These are phyloP conservation scores for Symbiodinium pilosum DNA, from an alignment of 73 alveolate genomes.

Conservation along the genomic window DNA sequence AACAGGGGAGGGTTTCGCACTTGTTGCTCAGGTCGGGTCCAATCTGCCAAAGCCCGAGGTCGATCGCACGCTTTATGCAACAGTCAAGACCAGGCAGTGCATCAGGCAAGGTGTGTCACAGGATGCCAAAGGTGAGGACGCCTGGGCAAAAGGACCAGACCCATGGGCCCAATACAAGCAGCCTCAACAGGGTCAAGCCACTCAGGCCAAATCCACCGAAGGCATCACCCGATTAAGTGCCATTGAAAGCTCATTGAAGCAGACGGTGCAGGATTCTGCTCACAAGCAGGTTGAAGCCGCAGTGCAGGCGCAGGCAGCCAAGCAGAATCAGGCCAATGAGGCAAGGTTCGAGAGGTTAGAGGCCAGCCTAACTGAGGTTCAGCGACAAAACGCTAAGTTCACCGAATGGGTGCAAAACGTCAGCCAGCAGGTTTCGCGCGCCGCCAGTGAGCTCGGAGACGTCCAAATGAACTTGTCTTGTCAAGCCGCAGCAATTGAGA, in stretches of 20 bases:
- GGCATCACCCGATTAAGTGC: no score
- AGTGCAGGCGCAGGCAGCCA: no score
- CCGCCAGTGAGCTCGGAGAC: no score
- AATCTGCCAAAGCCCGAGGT: not conserved
- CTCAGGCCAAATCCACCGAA: no score
- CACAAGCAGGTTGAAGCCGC: no score
- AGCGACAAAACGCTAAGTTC: not conserved
- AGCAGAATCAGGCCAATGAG: not conserved
- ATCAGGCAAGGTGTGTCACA: not conserved
- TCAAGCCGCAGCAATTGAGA: no score
- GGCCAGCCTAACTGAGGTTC: not conserved
- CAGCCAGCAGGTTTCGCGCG: not conserved
- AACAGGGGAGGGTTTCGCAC: not conserved
- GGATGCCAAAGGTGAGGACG: not conserved
- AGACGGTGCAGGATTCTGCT: no score
- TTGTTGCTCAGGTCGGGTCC: not conserved
- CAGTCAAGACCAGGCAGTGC: not conserved
- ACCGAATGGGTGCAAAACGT: not conserved
- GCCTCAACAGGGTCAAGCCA: no score
- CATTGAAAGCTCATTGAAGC: no score
- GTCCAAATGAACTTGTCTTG: not conserved
- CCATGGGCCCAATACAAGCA: not conserved
- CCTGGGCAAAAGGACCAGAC: not conserved
- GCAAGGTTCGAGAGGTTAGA: not conserved
- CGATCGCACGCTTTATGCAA: not conserved